A percentile compares a stretch with the other conserved stretches of the same genome.
Evolutionary conservation across 2,329 filamentous ascomycete genomes (phyloP).

Genomic region (Diaporthe aspalathi): DNA sequence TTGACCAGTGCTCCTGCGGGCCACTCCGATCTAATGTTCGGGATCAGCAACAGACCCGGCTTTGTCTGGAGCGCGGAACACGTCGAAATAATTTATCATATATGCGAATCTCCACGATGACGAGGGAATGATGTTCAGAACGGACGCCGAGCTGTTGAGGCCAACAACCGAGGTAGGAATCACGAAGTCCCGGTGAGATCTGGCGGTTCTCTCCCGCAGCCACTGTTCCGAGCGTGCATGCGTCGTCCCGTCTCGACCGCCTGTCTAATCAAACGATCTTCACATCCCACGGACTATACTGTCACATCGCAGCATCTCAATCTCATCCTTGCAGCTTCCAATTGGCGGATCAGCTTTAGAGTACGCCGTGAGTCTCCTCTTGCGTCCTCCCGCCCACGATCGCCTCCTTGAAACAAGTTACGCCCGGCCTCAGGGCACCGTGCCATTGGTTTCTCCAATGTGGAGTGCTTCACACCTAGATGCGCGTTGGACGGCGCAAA

Average conservation of each 20-base stretch:
- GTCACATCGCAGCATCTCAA: slow-evolving; percentile 21
- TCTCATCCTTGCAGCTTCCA: slow-evolving; percentile 15
- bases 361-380: neutral
- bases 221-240: neutral
- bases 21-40: slow-evolving; percentile 1
- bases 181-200: slow-evolving; percentile 7
- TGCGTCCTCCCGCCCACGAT: neutral
- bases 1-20: neutral
- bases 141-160: neutral
- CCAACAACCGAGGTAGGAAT: neutral
- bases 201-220: neutral
- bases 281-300: slow-evolving; percentile 18
- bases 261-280: neutral
- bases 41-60: slow-evolving; percentile 8
- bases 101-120: slow-evolving; percentile 17
- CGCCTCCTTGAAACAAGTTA: slow-evolving; percentile 20
- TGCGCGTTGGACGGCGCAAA: neutral
- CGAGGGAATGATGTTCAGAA: neutral
- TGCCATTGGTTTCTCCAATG: neutral
- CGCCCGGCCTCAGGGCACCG: neutral
- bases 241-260: neutral
- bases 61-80: neutral
- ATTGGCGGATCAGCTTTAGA: slow-evolving; percentile 22
- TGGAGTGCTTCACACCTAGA: neutral
- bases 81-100: neutral